A percentile compares a stretch with the other conserved stretches of the same genome.
These are phyloP conservation scores for Ophiorrhiza pumila DNA, from an alignment of 257 asterid species.

Conservation along the genomic window DNA sequence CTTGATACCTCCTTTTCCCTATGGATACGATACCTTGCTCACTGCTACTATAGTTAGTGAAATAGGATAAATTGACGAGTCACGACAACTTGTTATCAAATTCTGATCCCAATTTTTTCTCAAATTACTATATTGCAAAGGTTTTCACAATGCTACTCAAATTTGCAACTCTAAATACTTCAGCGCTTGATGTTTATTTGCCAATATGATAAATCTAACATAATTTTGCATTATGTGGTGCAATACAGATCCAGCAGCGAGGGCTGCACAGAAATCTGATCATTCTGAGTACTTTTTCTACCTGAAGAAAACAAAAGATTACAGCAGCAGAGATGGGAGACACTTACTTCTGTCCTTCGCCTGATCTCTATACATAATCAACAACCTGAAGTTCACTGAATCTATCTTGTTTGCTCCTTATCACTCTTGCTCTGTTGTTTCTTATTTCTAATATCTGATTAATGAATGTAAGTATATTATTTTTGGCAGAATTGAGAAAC, in stretches of 20 bases:
- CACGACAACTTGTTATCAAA: too few relatives aligned
- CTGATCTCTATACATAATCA: conserved; percentile 44
- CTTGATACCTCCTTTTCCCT: too few relatives aligned
- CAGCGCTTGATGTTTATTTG: neutral
- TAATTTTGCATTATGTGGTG: neutral
- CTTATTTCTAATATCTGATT: conserved; percentile 76
- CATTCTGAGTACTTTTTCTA: too few relatives aligned
- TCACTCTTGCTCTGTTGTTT: conserved; percentile 66
- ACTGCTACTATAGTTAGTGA: too few relatives aligned
- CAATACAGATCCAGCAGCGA: too few relatives aligned
- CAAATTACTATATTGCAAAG: neutral
- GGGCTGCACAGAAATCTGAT: too few relatives aligned
- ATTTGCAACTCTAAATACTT: too few relatives aligned
- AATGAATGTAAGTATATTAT: conserved; percentile 5
- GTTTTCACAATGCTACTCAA: too few relatives aligned
- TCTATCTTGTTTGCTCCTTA: conserved; percentile 55
- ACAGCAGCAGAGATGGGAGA: neutral
- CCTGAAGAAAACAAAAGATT: too few relatives aligned
- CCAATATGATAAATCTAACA: neutral
- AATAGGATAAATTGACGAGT: too few relatives aligned
- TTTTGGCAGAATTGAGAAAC: neutral
- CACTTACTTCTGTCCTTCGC: conserved; percentile 19
- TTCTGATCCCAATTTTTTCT: neutral
- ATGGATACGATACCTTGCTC: too few relatives aligned
- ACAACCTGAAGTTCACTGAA: conserved; percentile 57